Base-by-base conservation (phyloP, 352 stramenopile species). In the Nothophytophthora sp. region DNA sequence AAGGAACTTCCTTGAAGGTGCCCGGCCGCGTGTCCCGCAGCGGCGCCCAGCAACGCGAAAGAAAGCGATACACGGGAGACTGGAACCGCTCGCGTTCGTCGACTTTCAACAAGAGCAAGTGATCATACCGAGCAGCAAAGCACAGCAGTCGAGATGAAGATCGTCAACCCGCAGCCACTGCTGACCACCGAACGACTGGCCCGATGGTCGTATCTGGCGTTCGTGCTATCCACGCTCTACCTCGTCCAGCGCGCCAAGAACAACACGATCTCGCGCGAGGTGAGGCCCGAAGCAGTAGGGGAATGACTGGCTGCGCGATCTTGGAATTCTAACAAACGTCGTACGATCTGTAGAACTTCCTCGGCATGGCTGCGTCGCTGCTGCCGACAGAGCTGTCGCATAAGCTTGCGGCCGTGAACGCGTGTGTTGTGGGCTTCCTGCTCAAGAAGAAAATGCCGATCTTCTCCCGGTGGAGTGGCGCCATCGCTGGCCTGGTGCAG, bases 341-440 rank as follows among this genome's bases (percentile, higher is more conserved):
- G 2, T 44, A 12, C 57, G n/a, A 19, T 55, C 33, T 16, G 38
- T 44, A 78, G 65, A 79, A 76, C 37, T 71, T 79, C 28, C 56
- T 79, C 1, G 64, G 65, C 16, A 75, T 79, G 63, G 56, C 53
- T 12, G 52, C 52, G 37, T 67, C 63, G 29, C 38, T 85, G 43
- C 37, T 81, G 42, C 73, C 73, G 16, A 74, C 70, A 4, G 73
- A 85, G 56, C 67, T 85, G 3, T 59, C 73, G 25, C 67, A 85
- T 64, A 80, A 81, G 36, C 51, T 85, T 10, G 43, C 67, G 24
- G 59, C 68, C 24, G 27, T 73, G 34, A 71, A 85, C 53, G 57
- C 63, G 18, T 76, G 55, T 51, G 40, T 78, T 4, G 51, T 63
- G 16, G 58, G 55, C 1, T 66, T 63, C 46, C 51, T 85, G 24